These are phyloP conservation scores for Penicillium occitanis DNA, from an alignment of 2,329 filamentous ascomycete species.

Conservation along the genomic window DNA sequence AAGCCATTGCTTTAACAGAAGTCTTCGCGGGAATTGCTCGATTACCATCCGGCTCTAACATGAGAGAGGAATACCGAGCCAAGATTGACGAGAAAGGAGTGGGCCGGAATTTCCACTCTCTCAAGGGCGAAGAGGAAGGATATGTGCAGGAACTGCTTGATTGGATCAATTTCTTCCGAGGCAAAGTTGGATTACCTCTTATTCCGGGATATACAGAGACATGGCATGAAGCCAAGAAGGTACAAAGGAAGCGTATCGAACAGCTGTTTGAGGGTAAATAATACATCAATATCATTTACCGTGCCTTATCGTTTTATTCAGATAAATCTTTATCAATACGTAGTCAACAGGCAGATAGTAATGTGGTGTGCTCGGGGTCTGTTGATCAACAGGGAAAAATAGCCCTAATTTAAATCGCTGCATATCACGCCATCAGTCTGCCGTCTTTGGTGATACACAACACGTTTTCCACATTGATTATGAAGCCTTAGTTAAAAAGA, in stretches of 20 bases:
- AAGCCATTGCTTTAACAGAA: conserved; percentile 61
- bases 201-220: conserved; percentile 34
- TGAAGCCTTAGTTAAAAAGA: too few relatives aligned
- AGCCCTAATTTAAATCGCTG: not conserved
- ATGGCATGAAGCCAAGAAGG: conserved; percentile 33
- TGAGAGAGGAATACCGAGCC: conserved; percentile 23
- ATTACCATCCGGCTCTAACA: conserved; percentile 46
- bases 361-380: not conserved
- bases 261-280: conserved; percentile 8
- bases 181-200: conserved; percentile 23
- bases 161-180: conserved; percentile 31
- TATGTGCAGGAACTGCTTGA: conserved; percentile 20
- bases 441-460: conserved; percentile 1
- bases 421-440: conserved; percentile 14
- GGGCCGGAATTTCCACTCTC: conserved; percentile 16
- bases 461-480: not conserved
- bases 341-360: not conserved
- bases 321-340: not conserved
- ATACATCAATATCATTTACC: not conserved
- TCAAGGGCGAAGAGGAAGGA: conserved; percentile 14
- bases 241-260: conserved; percentile 27
- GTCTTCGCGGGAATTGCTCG: conserved; percentile 54
- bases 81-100: conserved; percentile 14
- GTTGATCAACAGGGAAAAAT: not conserved
- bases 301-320: not conserved